phyloP scores from a whole-genome alignment of 352 stramenopile species.

The Phytophthora nicotianae region DNA sequence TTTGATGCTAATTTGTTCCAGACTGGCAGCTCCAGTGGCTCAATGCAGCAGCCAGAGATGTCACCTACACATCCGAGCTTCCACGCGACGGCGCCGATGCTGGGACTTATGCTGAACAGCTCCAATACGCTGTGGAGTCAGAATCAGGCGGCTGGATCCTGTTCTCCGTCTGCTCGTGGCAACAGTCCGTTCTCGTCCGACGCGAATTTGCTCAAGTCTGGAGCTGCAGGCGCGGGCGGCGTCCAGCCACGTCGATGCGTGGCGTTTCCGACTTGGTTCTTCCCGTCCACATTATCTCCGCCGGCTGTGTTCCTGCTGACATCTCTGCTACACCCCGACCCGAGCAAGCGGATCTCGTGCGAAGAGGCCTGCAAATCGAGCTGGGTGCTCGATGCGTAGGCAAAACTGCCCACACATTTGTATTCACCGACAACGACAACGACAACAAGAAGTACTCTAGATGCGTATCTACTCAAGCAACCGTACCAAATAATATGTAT shows the following conservation, averaged over 20 bases:
- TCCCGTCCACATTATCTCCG: conserved; percentile 74
- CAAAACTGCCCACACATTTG: conserved; percentile 16
- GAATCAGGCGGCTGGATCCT: conserved; percentile 28
- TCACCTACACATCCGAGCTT: conserved; percentile 29
- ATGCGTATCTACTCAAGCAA: conserved; percentile 33
- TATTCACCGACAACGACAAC: conserved; percentile 28
- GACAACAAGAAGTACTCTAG: conserved; percentile 44
- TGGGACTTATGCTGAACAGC: conserved; percentile 41
- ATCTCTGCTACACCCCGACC: conserved; percentile 86
- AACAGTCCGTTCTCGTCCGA: conserved; percentile 33
- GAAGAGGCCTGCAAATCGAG: conserved; percentile 82
- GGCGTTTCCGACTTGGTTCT: conserved; percentile 85
- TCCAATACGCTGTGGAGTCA: conserved; percentile 47
- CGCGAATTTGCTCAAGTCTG: conserved; percentile 25
- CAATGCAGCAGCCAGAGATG: conserved; percentile 32
- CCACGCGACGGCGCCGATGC: conserved; percentile 40
- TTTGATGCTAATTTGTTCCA: conserved; percentile 64
- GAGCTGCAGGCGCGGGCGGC: conserved; percentile 22
- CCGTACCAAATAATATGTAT: conserved; percentile 54
- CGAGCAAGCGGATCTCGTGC: conserved; percentile 74
- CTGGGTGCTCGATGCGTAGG: conserved; percentile 65
- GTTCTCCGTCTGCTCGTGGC: conserved; percentile 26
- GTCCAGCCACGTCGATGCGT: conserved; percentile 46
- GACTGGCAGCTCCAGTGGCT: conserved; percentile 13
- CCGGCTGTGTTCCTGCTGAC: conserved; percentile 70